Evolutionary conservation across 2,329 filamentous ascomycete species (phyloP).

Genomic region (Pyrenochaeta sp.): DNA sequence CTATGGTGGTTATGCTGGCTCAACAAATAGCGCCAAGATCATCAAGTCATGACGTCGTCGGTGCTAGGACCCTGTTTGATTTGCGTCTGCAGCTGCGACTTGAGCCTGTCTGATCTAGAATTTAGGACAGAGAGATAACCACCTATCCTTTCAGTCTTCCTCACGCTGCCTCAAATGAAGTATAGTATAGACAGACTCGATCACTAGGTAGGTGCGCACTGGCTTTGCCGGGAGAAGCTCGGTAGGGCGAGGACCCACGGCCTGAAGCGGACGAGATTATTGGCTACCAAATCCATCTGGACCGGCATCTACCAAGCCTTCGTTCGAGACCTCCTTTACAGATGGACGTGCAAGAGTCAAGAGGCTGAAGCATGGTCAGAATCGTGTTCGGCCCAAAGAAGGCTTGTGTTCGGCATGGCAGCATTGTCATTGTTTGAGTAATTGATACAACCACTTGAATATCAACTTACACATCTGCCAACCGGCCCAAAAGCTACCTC

Average conservation of each 20-base stretch:
- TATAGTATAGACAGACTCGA: not conserved
- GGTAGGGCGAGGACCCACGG: not conserved
- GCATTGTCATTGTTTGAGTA: not conserved
- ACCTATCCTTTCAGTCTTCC: not conserved
- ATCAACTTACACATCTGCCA: too few relatives aligned
- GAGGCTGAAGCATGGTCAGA: not conserved
- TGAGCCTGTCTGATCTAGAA: not conserved
- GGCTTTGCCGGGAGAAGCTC: not conserved
- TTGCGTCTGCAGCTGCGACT: not conserved
- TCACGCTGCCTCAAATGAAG: not conserved
- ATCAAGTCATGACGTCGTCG: slow-evolving; percentile 17
- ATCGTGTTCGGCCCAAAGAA: not conserved
- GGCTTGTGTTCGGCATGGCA: not conserved
- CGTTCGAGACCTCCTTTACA: not conserved
- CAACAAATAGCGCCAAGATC: not conserved
- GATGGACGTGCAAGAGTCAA: not conserved
- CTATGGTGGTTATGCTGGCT: slow-evolving; percentile 5
- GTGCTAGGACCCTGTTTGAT: not conserved
- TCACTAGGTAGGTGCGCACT: not conserved
- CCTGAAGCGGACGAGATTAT: not conserved
- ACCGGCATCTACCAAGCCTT: too few relatives aligned
- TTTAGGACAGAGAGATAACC: not conserved
- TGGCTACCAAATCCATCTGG: not conserved
- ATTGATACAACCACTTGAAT: too few relatives aligned
- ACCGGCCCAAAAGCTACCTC: not conserved